Evolutionary conservation across 352 stramenopile species (phyloP), one percentile per base, ranked within the genome.

Genomic region (Pythium scleroteichum): DNA sequence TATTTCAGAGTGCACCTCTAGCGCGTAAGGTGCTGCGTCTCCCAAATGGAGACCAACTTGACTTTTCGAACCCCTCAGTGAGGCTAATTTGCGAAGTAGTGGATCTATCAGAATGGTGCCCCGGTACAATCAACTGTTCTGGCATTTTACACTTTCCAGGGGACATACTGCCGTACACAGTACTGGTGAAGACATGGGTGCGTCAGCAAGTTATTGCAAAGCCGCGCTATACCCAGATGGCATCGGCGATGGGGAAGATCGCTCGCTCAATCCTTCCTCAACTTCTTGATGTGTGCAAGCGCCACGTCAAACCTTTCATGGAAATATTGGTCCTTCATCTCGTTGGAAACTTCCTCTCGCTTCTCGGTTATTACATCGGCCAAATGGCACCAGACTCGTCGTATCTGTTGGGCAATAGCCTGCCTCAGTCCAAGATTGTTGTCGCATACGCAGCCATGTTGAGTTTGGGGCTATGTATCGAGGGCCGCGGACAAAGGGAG

Each of bases 111-210:
- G 53, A 85, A 1, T 92, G 82, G 82, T 84, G 74, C 41, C 79
- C 82, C 12, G 61, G 64, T 8, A 70, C 53, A 33, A 19, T 90
- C 8, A 82, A 63, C 38, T 74, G 76, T 17, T 90, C 76, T 58
- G 79, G 76, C 2, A 61, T 92, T 14, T 47, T 90, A n/a, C 81
- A 78, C 56, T 68, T 92, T 35, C 73, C 80, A 22, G 54, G 59
- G 0, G 75, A 88, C 35, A 51, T 76, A 40, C 69, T 76, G 16
- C 67, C 82, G 13, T 90, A 90, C 51, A 92, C 78, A 5, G 29
- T 87, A 19, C 46, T 90, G 35, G 82, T 92, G 29, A 90, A 90
- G 53, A 82, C 71, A 39, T 92, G 82, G 79, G 47, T 69, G 6
- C 32, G 66, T n/a, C 56, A 54, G 12, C 56, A 75, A 22, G 47